Base-by-base conservation (phyloP, 352 stramenopile genomes). In the Pythium sp. region DNA sequence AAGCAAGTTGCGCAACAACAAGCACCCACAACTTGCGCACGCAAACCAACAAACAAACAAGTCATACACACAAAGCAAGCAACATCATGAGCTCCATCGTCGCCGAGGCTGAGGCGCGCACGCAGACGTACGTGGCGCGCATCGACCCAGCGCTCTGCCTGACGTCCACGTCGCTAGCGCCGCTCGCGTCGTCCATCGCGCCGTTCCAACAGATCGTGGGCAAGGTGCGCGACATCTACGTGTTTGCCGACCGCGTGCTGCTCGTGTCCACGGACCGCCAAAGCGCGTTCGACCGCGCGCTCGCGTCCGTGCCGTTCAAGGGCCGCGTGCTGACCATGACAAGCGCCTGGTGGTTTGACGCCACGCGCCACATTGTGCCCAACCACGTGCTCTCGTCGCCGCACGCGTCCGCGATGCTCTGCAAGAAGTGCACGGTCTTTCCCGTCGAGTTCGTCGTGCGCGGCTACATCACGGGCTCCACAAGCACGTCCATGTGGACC, bases 401-500 rank as follows among this genome's bases (percentile, higher is more conserved):
- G 8, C 92, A 99, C 78, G 88, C 97, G 38, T 98, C 98, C 68
- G 94, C 98, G 22, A 98, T 95, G 70, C 87, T 99, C 60, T 98
- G 94, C 46, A 95, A 92, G 62, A 99, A 99, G 71, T 99, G 96
- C 79, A 93, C 81, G 30, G 89, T 94, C 12, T 99, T 99, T 74
- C 90, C 97, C 0, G 97, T 99, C 73, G 98, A 99, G 83, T 99
- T 99, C 76, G 98, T 99, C 59, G 97, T 99, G 55, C 90, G 98
- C 70, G 96, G 92, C 47, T 85, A 99, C 98, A 89, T 97, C 62
- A 99, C 96, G 12, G 98, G 98, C 62, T 99, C 94, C 4, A 99
- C 98, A 1, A 97, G 87, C 54, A 99, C 98, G 47, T 99, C 96
- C 32, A 98, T 99, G 81, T 99, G 97, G 97, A 99, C 98, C 57